Evolutionary conservation across 1,139 yeast species (phyloP).

Genomic region (Kodamaea sp.): DNA sequence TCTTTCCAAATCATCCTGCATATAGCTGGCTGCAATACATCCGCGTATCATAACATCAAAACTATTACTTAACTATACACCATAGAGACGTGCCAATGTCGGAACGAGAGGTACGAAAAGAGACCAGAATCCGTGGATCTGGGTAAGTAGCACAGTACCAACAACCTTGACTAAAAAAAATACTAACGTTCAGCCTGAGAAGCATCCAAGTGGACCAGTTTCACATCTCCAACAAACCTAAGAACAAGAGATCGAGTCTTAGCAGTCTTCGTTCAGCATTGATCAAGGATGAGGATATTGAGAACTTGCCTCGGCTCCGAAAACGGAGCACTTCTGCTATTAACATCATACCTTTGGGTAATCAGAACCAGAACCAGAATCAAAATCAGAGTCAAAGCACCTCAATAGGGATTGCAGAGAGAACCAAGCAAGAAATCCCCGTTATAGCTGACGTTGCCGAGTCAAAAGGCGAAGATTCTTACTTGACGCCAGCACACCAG

Average conservation of each 20-base stretch:
- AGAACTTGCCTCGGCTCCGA: constrained; percentile 25
- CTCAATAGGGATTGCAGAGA: neutral
- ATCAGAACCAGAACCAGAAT: neutral
- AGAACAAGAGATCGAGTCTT: constrained; percentile 5
- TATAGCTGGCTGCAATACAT: too few relatives aligned
- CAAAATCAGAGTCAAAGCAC: neutral
- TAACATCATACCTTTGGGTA: neutral
- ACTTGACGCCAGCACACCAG: constrained; percentile 7
- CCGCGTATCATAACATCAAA: too few relatives aligned
- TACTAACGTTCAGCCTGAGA: constrained; percentile 11
- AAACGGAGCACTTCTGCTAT: constrained; percentile 8
- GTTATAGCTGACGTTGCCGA: neutral
- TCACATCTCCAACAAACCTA: constrained; percentile 12
- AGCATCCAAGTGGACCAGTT: constrained; percentile 14
- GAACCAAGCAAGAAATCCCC: neutral
- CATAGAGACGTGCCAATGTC: constrained; percentile 4
- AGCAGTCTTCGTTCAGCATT: constrained; percentile 28
- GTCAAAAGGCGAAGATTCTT: neutral
- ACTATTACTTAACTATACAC: neutral
- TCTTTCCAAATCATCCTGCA: too few relatives aligned
- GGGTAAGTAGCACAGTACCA: constrained; percentile 34
- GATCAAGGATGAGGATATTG: constrained; percentile 24
- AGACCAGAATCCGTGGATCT: constrained; percentile 41
- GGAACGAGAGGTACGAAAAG: constrained; percentile 11
- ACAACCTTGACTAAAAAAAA: neutral